Percentiles rank a stretch among this genome's conserved stretches.
These are phyloP conservation scores for Jaapia argillacea DNA, from an alignment of 768 basidiomycete genomes.

Conservation along the genomic window DNA sequence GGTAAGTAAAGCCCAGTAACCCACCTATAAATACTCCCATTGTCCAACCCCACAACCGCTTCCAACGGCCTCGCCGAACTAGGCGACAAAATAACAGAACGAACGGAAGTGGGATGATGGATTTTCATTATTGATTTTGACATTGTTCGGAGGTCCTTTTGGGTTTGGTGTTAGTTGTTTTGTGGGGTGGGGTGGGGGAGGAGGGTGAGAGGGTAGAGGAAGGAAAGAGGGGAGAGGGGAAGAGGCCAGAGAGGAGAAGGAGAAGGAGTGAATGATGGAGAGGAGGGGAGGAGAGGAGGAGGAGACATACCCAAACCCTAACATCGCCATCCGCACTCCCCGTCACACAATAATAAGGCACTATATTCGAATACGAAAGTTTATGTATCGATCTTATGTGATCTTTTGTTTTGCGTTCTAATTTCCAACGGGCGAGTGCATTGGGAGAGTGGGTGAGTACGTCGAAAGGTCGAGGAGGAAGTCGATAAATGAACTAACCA, in stretches of 20 bases:
- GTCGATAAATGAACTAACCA: constrained; percentile 31
- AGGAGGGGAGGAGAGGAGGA: neutral
- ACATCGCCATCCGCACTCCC: constrained; percentile 76
- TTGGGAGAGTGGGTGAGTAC: too few species aligned
- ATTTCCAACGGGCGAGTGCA: too few species aligned
- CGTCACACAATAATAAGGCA: constrained; percentile 66
- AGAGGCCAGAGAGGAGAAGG: too few species aligned
- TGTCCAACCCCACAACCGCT: constrained; percentile 58
- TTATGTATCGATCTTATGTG: constrained; percentile 67
- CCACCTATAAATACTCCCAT: constrained; percentile 60
- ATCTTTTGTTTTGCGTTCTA: constrained; percentile 60
- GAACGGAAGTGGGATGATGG: constrained; percentile 58
- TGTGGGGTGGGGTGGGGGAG: neutral
- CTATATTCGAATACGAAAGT: constrained; percentile 55
- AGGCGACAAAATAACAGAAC: constrained; percentile 64
- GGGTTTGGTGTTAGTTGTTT: constrained; percentile 1
- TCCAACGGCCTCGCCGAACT: constrained; percentile 55
- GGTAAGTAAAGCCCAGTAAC: constrained; percentile 9
- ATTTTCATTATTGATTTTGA: constrained; percentile 61
- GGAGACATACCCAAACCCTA: constrained; percentile 57
- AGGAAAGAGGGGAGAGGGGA: too few species aligned
- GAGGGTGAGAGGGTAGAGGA: too few species aligned
- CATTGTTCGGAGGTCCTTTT: constrained; percentile 65
- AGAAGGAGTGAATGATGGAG: too few species aligned
- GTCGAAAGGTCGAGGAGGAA: neutral